Base-by-base conservation (phyloP, 2,329 filamentous ascomycete genomes). In the Fusarium setosum region DNA sequence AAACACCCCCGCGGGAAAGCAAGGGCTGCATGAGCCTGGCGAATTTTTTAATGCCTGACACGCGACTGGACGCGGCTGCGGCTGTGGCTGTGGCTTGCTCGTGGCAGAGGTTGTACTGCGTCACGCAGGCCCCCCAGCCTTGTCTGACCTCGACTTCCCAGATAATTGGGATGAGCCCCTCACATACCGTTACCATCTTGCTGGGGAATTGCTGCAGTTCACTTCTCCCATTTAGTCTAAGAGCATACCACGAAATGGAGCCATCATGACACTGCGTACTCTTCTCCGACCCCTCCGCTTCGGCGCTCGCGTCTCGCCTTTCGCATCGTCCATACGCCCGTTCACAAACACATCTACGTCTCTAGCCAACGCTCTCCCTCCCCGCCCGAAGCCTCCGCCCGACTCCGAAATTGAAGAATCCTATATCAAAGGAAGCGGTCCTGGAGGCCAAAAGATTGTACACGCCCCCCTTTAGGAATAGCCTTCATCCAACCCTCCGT, bases 371-470 rank as follows among this genome's bases (percentile, higher is more conserved):
- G 86, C 65, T 59, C 76, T 96, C 73, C 94, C 95, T 2, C 90
- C 93, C 6, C 89, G 94, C 5, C 90, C 91, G 13, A 86, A 83
- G 61, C 85, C 89, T 12, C 87, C 96, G 18, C 85, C 89, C 12
- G 94, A 97, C 68, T 81, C 84, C 17, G 94, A 97, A 51, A 88
- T 98, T 68, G 89, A 90, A 56, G 92, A 97, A 74, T 86, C 85
- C 38, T 98, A 96, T 79, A 84, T 99, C 61, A 97, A 96, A 76
- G 96, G 96, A 71, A 92, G 88, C 70, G 96, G 96, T 2, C 95
- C 96, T 0, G 96, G 96, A 21, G 96, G 96, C 0, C 96, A 99
- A 76, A 97, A 97, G 77, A 98, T 98, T 81, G 91, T 93, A 79
- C 23, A 8, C 32, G 24, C 53, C 56, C 9, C 37, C 41, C 2